Evolutionary conservation across 2,329 filamentous ascomycete genomes (phyloP), one percentile per base, ranked within the genome.

Genomic region (Aspergillus oerlinghausenensis): DNA sequence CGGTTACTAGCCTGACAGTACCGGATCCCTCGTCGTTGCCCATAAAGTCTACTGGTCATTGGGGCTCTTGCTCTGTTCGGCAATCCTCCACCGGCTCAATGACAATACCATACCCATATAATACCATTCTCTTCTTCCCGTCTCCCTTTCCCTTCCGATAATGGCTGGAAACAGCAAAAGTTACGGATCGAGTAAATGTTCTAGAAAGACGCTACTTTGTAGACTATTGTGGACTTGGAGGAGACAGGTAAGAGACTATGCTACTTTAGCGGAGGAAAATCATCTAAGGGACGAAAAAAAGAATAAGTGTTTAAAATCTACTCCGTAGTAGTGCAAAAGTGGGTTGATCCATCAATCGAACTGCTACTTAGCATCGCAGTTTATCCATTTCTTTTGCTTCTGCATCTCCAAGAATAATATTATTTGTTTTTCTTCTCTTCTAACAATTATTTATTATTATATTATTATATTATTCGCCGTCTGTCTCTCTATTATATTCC

Each of bases 1-100:
- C 6, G 21, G 10, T 26, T 47, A 47, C 43, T 47, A 47, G 43
- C 1, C 21, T 14, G 4, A 26, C 21, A 26, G 14, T 47, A 47
- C 43, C 43, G 21, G 43, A 47, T 26, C 43, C 43, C 21, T 25
- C 21, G 4, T 26, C 10, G 23, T 19, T 45, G 19, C 26, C 49
- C 17, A 19, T 42, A 52, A 52, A 21, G 49, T 49, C 49, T 28
- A 45, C 23, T 38, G 54, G 54, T 59, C 57, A 51, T 59, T 59
- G 57, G 57, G 57, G 54, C 25, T 54, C 57, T 43, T 56, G 26
- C 57, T 54, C 19, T 53, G 29, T 55, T 56, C 47, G 54, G 52
- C 54, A 43, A 43, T 43, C 55, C 50, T 32, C 51, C 35, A 43
- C 14, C 23, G 40, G 25, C 8, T 32, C 9, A 47, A 19, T 21